Percentiles rank a stretch among this genome's conserved stretches.
Conservation (phyloP, 2,329 filamentous ascomycete genomes). For the Trichoderma sp. region DNA sequence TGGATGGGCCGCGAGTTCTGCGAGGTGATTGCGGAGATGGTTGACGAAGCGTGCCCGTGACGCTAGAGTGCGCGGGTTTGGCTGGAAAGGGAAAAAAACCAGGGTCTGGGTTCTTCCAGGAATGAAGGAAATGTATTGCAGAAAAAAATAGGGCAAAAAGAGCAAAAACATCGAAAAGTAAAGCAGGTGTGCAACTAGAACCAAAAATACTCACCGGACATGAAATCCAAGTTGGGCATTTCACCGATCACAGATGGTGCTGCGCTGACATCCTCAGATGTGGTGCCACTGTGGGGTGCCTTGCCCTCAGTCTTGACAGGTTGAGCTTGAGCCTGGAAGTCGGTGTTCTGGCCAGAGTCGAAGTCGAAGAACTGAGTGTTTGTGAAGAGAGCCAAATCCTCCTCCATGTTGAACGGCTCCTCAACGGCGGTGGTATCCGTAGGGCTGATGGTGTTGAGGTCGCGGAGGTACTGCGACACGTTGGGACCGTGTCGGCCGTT, state of each 20-base stretch:
- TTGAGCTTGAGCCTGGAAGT: conserved; percentile 54
- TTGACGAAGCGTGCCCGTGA: conserved; percentile 6
- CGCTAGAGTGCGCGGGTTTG: conserved; percentile 1
- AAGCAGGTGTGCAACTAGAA: conserved; percentile 13
- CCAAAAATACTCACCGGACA: conserved; percentile 44
- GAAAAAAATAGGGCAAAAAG: not conserved
- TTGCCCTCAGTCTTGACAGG: conserved; percentile 45
- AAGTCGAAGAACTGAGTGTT: conserved; percentile 82
- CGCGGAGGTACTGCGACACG: conserved; percentile 84
- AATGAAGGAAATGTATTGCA: not conserved
- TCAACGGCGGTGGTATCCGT: conserved; percentile 52
- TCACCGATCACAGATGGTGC: conserved; percentile 45
- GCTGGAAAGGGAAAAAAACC: conserved; percentile 5
- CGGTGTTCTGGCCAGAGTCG: conserved; percentile 62
- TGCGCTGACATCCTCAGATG: conserved; percentile 40
- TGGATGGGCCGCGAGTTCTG: not conserved
- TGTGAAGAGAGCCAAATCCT: conserved; percentile 75
- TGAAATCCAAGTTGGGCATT: conserved; percentile 49
- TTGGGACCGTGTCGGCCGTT: conserved; percentile 77
- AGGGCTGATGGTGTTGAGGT: conserved; percentile 73
- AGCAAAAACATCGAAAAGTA: not conserved
- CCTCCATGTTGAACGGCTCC: conserved; percentile 63
- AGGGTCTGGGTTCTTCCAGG: not conserved
- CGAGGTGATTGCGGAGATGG: conserved; percentile 10
- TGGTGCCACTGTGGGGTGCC: conserved; percentile 32